A percentile compares a stretch with the other conserved stretches of the same genome.
These are phyloP conservation scores for Penicillium dipodomyicola DNA, from an alignment of 495 filamentous ascomycete species.

Conservation along the genomic window DNA sequence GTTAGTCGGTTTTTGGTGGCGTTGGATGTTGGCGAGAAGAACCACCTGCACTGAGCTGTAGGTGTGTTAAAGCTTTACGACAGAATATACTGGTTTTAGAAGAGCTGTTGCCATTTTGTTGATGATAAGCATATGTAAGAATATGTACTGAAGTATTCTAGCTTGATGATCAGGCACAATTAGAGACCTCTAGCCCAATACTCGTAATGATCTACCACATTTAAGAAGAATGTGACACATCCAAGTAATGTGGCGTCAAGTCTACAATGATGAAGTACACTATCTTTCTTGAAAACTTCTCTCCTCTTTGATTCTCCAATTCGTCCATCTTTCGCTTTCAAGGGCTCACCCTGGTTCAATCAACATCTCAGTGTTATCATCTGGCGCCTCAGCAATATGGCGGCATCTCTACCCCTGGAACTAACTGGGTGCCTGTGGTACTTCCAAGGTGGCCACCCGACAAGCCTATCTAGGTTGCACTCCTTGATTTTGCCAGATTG, in stretches of 20 bases:
- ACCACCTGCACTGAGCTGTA: slow-evolving; percentile 19
- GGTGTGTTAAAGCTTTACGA: neutral
- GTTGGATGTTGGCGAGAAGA: slow-evolving; percentile 69
- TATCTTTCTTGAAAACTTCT: neutral
- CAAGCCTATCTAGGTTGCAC: neutral
- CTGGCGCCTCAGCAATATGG: neutral
- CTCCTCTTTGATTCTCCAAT: neutral
- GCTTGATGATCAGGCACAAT: neutral
- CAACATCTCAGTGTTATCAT: neutral
- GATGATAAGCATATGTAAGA: neutral
- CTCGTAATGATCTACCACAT: neutral
- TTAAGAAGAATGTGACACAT: neutral
- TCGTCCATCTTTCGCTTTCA: neutral
- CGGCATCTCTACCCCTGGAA: neutral
- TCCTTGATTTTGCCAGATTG: neutral
- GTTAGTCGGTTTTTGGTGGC: slow-evolving; percentile 83
- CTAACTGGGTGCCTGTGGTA: no score
- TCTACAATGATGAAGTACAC: neutral
- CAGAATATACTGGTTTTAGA: neutral
- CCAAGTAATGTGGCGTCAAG: neutral
- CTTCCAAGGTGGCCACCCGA: neutral
- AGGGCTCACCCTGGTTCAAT: neutral
- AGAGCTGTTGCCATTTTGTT: neutral
- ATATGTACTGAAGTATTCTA: neutral
- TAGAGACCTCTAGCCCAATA: neutral